Base-by-base conservation (phyloP, 2,329 filamentous ascomycete genomes). In the Dothideomycetidae sp. region DNA sequence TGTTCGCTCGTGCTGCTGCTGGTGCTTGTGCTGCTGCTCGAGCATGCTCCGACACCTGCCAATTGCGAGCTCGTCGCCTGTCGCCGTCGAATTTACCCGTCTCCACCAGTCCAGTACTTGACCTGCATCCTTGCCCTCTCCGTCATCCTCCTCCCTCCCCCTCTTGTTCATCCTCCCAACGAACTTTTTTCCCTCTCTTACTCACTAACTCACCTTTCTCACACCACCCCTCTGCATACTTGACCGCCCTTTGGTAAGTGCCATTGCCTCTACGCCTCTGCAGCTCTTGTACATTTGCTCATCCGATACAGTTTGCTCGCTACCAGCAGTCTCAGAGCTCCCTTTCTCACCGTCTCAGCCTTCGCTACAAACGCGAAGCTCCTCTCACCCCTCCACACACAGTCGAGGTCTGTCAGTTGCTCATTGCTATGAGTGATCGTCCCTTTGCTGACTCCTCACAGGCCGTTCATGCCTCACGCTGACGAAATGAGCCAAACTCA, bases 381-480 rank as follows among this genome's bases (percentile, higher is more conserved):
- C 7, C n/a, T 7, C 21, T n/a, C 7, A 26, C 21, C 21, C n/a
- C n/a, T 26, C 7, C 7, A 7, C 21, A n/a, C 7, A 26, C 21
- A 26, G 7, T 26, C 21, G 21, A 26, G 21, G 21, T 26, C n/a
- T 26, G 21, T 26, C 7, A 26, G n/a, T n/a, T n/a, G n/a, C n/a
- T n/a, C n/a, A n/a, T n/a, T n/a, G n/a, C n/a, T n/a, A n/a, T n/a
- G n/a, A n/a, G n/a, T n/a, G n/a, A n/a, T n/a, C n/a, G n/a, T n/a
- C n/a, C n/a, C n/a, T n/a, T n/a, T n/a, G n/a, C n/a, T n/a, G n/a
- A 7, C 21, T 26, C n/a, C 21, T n/a, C n/a, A 7, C 21, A 26
- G 21, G 21, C 21, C n/a, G 21, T 26, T 34, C 29, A 68, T 68
- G 63, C 65, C 65, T 50, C 66, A 68, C 63, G 60, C 64, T 46